phyloP scores from a whole-genome alignment of 192 early-diverging fungal species.

The Rhizophlyctis rosea region DNA sequence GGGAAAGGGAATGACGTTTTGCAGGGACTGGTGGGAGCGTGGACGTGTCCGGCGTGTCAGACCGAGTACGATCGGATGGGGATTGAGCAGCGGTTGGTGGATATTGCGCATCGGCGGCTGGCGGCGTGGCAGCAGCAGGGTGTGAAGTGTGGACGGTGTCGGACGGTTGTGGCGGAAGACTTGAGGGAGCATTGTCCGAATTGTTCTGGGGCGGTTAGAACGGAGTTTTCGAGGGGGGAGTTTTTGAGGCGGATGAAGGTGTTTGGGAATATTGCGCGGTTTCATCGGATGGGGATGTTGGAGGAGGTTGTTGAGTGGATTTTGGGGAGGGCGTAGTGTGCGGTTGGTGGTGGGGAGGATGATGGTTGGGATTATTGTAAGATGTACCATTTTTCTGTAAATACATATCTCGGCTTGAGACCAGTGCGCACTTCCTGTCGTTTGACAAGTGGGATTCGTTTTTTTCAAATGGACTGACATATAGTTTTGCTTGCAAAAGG shows the following conservation, averaged over 20 bases:
- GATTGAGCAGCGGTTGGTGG: constrained; percentile 83
- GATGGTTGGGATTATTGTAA: no score
- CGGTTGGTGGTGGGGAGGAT: no score
- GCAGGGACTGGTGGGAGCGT: constrained; percentile 32
- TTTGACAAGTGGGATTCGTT: no score
- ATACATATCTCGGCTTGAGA: no score
- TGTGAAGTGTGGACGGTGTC: constrained; percentile 75
- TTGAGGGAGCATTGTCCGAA: constrained; percentile 64
- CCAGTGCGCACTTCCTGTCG: no score
- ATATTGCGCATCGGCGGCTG: constrained; percentile 63
- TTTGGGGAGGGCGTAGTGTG: constrained; percentile 7
- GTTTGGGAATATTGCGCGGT: constrained; percentile 60
- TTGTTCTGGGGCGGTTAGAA: constrained; percentile 67
- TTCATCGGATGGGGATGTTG: constrained; percentile 55
- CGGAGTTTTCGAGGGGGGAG: constrained; percentile 44
- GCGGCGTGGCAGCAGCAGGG: constrained; percentile 88
- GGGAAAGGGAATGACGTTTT: constrained; percentile 6
- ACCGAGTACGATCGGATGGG: constrained; percentile 71
- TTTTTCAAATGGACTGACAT: no score
- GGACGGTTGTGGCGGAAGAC: constrained; percentile 75
- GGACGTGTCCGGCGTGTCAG: constrained; percentile 76
- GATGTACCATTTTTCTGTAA: no score
- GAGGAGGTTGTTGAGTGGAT: constrained; percentile 58
- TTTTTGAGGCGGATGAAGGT: constrained; percentile 57
- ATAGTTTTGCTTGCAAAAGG: no score